Percentiles rank a stretch among this genome's conserved stretches.
phyloP scores from a whole-genome alignment of 2,329 filamentous ascomycete genomes.

The Aspergillus sp. region DNA sequence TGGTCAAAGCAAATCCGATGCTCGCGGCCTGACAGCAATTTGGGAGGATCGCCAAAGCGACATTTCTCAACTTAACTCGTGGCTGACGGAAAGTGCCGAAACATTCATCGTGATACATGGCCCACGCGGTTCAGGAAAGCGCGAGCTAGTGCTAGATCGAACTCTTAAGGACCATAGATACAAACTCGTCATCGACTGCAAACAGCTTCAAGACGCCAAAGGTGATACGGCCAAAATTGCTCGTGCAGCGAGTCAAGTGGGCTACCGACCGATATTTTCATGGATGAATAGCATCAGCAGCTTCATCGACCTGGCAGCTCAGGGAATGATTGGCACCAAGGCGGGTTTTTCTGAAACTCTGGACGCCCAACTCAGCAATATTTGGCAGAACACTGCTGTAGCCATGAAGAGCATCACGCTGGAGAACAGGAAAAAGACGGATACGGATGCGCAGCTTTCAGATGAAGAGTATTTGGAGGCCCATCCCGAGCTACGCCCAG shows the following conservation, averaged over 20 bases:
- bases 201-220: constrained; percentile 84
- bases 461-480: constrained; percentile 89
- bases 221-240: constrained; percentile 85
- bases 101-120: constrained; percentile 95
- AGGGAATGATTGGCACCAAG: constrained; percentile 91
- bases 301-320: constrained; percentile 86
- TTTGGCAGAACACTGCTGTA: constrained; percentile 76
- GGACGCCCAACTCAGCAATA: constrained; percentile 85
- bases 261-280: constrained; percentile 89
- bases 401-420: constrained; percentile 79
- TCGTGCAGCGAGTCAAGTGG: constrained; percentile 76
- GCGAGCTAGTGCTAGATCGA: constrained; percentile 82
- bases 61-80: constrained; percentile 78
- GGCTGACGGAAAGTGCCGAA: constrained; percentile 83
- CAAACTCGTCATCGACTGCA: constrained; percentile 87
- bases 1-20: constrained; percentile 53
- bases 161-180: constrained; percentile 73
- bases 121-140: constrained; percentile 86
- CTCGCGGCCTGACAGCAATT: constrained; percentile 72
- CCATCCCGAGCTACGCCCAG: constrained; percentile 77
- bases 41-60: constrained; percentile 84
- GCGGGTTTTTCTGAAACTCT: constrained; percentile 91
- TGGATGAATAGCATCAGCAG: constrained; percentile 96
- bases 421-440: constrained; percentile 66
- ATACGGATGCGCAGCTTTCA: constrained; percentile 69